These are phyloP conservation scores for Epichloe brachyelytri DNA, from an alignment of 2,329 filamentous ascomycete genomes.

Conservation along the genomic window DNA sequence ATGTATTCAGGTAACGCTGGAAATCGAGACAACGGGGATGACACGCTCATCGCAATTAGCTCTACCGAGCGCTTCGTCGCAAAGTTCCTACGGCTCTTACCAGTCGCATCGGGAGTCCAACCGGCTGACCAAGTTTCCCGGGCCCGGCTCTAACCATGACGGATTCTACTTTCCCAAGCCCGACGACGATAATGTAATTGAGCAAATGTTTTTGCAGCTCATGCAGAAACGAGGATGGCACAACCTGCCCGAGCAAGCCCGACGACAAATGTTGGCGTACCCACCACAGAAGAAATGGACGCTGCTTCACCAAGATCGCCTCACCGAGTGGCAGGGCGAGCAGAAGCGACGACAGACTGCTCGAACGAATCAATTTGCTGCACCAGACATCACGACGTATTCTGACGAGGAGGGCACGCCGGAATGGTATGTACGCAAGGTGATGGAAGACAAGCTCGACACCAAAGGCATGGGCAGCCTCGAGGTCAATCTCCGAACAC, in stretches of 20 bases:
- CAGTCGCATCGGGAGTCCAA: constrained; percentile 41
- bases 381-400: constrained; percentile 57
- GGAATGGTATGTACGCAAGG: constrained; percentile 94
- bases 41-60: constrained; percentile 27
- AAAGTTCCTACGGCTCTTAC: constrained; percentile 38
- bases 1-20: constrained; percentile 42
- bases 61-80: constrained; percentile 42
- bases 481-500: constrained; percentile 86
- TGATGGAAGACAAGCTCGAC: constrained; percentile 91
- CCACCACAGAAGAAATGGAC: constrained; percentile 96
- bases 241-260: constrained; percentile 86
- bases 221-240: constrained; percentile 99
- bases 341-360: constrained; percentile 74
- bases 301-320: constrained; percentile 82
- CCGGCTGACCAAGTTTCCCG: constrained; percentile 40
- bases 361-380: constrained; percentile 57
- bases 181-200: constrained; percentile 68
- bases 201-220: constrained; percentile 80
- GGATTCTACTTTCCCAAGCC: constrained; percentile 56
- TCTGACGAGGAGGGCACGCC: constrained; percentile 92
- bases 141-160: constrained; percentile 26
- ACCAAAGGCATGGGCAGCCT: constrained; percentile 84
- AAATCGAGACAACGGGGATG: constrained; percentile 25
- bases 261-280: constrained; percentile 92
- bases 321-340: constrained; percentile 89